Evolutionary conservation across 768 basidiomycete genomes (phyloP), one percentile per base, ranked within the genome.

Genomic region (Gyrodon lividus): DNA sequence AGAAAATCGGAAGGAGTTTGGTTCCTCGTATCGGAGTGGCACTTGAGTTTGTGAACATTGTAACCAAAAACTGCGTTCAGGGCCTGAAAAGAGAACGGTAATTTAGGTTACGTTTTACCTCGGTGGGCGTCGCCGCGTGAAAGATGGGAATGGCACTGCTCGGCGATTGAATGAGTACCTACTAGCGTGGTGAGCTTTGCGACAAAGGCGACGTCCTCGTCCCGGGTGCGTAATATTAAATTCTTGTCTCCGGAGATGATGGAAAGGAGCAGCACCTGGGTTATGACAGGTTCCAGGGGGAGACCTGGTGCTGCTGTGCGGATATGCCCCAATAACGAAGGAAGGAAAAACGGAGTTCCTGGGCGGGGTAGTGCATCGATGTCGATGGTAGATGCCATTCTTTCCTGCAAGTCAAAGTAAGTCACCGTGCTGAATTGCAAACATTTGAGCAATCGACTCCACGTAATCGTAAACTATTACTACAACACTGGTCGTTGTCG

Each of bases 191-290:
- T 76, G 31, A 89, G 71, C 59, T 78, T 83, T 30, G 77, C 75
- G 23, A 87, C 81, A 7, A 82, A 62, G 22, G 73, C 61, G 28
- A 89, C 68, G 52, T 90, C 89, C 48, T 87, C 84, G 55, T 84
- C 82, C 10, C 72, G 74, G 2, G 86, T 80, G 39, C 84, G 76
- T 16, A 91, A 70, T 49, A 91, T 74, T 24, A 90, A 69, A 63
- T 88, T 75, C 55, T 77, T 82, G 58, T 83, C 72, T 1, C 80
- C 80, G 3, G 86, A 75, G 31, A 86, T 70, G 42, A 89, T 72
- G 62, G 79, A 86, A 4, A 85, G 76, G 26, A 89, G 76, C 14
- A 89, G 69, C 19, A 84, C 81, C 62, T 84, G 85, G 19, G 89
- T 67, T 37, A 88, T 76, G 46, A 81, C 77, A 9, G 79, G 74